A percentile compares a stretch with the other conserved stretches of the same genome.
phyloP scores from a whole-genome alignment of 768 basidiomycete genomes.

The Boletus fagicola region DNA sequence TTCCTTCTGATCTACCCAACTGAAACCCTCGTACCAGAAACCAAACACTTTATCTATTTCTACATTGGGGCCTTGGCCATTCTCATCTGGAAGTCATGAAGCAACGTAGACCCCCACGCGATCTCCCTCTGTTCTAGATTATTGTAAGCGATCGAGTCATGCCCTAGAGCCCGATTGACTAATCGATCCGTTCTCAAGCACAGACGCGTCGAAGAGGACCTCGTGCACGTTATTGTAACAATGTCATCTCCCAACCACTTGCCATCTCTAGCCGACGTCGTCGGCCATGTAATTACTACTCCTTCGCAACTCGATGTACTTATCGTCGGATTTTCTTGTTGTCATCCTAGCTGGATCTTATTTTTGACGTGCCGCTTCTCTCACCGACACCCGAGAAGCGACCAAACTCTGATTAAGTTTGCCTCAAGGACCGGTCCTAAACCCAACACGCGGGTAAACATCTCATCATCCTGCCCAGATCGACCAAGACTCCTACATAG shows the following conservation, averaged over 20 bases:
- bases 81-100: conserved; percentile 91
- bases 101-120: conserved; percentile 2
- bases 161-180: neutral
- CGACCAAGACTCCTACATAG: conserved; percentile 4
- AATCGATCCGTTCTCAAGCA: neutral
- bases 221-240: conserved; percentile 27
- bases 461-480: neutral
- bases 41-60: conserved; percentile 98
- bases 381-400: neutral
- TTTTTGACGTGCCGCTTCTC: neutral
- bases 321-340: conserved; percentile 13
- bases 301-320: conserved; percentile 13
- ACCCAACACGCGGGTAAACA: neutral
- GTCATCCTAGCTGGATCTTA: neutral
- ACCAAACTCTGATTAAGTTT: neutral
- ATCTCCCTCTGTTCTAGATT: conserved; percentile 22
- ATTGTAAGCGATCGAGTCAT: conserved; percentile 18
- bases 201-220: conserved; percentile 20
- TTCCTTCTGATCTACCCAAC: neutral
- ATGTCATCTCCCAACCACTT: conserved; percentile 18
- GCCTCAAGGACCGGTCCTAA: neutral
- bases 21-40: conserved; percentile 56
- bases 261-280: conserved; percentile 12
- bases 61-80: conserved; percentile 91
- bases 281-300: conserved; percentile 28